Evolutionary conservation across 257 asterid genomes (phyloP), one percentile per base, ranked within the genome.

Genomic region (Phtheirospermum japonicum): DNA sequence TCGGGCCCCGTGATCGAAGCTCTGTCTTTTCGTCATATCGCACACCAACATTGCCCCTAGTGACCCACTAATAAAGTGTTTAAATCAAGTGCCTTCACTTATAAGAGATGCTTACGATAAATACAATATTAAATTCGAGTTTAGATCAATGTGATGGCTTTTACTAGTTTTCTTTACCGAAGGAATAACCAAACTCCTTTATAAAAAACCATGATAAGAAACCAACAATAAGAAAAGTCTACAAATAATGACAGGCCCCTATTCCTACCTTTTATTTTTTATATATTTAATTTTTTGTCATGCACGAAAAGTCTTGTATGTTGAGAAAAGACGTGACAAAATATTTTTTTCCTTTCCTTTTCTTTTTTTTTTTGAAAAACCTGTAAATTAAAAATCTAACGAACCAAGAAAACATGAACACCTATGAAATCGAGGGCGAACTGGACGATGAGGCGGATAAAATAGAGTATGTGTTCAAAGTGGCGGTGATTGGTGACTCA

Each of bases 31-130:
- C 4, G 90, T 83, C 2, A 81, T 78, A 45, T 85, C 94, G 70
- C 83, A 85, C 4, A 85, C 90, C 26, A 85, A 13, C 90, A 83
- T 75, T 2, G 90, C 90, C 71, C 94, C 94, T 2, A 85, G 66
- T 0, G 94, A n/a, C 28, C 28, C 28, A 23, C 28, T 23, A 23
- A 23, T 23, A 23, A 23, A 23, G 28, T 23, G 28, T 23, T 23
- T 23, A 23, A 23, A 1, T 23, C 1, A 23, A 23, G 28, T 23
- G 28, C 28, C n/a, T n/a, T n/a, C n/a, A n/a, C n/a, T n/a, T n/a
- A n/a, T n/a, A n/a, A n/a, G n/a, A n/a, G n/a, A n/a, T n/a, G n/a
- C n/a, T n/a, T n/a, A n/a, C n/a, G n/a, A n/a, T n/a, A n/a, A n/a
- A n/a, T n/a, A n/a, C n/a, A 33, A 3, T 39, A 39, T 39, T 39